These are phyloP conservation scores for Russula earlei DNA, from an alignment of 768 basidiomycete species.

Conservation along the genomic window DNA sequence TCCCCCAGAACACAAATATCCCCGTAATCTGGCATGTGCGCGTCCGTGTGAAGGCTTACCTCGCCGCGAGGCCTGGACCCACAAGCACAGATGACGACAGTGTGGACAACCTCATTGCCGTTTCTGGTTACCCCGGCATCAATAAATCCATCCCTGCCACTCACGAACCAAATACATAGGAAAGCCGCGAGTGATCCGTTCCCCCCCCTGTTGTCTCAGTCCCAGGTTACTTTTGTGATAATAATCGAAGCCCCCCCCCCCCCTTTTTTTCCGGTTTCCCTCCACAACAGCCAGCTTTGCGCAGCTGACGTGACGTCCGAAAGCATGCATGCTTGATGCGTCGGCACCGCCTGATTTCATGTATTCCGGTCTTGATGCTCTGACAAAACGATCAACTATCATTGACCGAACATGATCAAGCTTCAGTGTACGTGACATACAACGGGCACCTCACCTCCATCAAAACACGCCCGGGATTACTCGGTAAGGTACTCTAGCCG, in stretches of 20 bases:
- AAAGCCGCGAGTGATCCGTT: neutral
- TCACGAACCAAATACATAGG: neutral
- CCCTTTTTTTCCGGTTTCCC: neutral
- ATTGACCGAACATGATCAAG: neutral
- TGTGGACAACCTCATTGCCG: neutral
- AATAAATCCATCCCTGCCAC: neutral
- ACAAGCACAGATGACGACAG: neutral
- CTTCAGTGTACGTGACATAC: neutral
- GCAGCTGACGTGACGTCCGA: neutral
- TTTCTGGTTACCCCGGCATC: neutral
- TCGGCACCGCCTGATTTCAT: neutral
- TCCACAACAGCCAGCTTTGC: neutral
- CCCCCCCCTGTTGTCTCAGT: neutral
- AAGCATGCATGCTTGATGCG: neutral
- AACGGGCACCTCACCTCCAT: neutral
- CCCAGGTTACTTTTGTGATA: neutral
- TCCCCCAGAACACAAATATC: neutral
- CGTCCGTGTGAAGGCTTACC: neutral
- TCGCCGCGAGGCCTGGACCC: neutral
- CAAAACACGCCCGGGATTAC: constrained; percentile 17
- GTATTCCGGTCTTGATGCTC: neutral
- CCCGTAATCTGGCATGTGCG: neutral
- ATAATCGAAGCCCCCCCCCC: too few relatives aligned
- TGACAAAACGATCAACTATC: neutral
- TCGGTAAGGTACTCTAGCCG: constrained; percentile 13